These are phyloP conservation scores for Fusarium nanum DNA, from an alignment of 2,329 filamentous ascomycete genomes.

Conservation along the genomic window DNA sequence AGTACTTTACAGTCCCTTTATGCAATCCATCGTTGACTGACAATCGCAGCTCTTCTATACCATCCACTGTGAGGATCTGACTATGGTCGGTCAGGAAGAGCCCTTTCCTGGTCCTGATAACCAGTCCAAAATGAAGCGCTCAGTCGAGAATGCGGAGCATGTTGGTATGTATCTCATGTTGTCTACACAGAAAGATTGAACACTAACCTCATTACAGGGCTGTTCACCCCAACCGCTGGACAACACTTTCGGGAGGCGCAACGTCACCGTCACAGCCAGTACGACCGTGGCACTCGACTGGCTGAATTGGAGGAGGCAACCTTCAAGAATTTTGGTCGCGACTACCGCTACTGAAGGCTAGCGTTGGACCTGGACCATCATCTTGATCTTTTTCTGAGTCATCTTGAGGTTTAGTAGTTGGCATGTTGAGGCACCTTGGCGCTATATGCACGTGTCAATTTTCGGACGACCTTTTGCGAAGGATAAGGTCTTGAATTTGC, in stretches of 20 bases:
- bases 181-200: neutral
- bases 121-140: constrained; percentile 86
- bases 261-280: constrained; percentile 80
- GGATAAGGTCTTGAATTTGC: constrained; percentile 34
- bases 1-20: constrained; percentile 3
- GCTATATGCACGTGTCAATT: constrained; percentile 25
- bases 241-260: constrained; percentile 81
- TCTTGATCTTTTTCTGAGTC: constrained; percentile 19
- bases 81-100: constrained; percentile 76
- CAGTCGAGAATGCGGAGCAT: constrained; percentile 86
- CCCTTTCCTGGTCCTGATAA: constrained; percentile 85
- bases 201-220: constrained; percentile 59
- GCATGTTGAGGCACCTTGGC: constrained; percentile 30
- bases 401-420: constrained; percentile 36
- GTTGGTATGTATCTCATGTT: constrained; percentile 69
- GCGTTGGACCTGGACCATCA: constrained; percentile 6
- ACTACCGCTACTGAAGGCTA: constrained; percentile 17
- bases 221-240: constrained; percentile 83
- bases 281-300: constrained; percentile 81
- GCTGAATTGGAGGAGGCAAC: constrained; percentile 74
- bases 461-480: constrained; percentile 32
- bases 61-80: constrained; percentile 59
- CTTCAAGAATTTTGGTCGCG: constrained; percentile 55
- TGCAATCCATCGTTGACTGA: neutral
- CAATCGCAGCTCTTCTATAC: constrained; percentile 63